Evolutionary conservation across 371 early-diverging fungal species (phyloP), one percentile per base, ranked within the genome.

Genomic region (Syncephalastrum sp.): DNA sequence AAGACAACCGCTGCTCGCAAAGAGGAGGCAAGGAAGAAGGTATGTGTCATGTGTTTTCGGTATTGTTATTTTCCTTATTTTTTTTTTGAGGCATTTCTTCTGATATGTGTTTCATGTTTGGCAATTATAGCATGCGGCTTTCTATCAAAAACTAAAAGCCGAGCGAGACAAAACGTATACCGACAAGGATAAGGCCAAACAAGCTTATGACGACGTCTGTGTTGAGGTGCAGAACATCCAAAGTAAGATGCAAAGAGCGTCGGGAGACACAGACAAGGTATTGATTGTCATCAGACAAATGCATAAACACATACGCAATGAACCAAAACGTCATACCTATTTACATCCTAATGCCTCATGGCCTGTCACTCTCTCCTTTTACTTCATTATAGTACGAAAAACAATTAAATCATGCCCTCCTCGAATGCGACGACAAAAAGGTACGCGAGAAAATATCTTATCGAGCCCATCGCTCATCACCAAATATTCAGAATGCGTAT

Each of bases 391-490:
- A 83, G 79, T 58, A 73, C 42, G 77, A 81, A 64, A 68, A 69
- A 54, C 73, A 76, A 27, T 74, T 83, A 63, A 83, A 86, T 42
- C 81, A 87, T 52, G 88, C 87, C 54, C 76, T 85, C 24, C 51
- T 88, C 8, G 90, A 93, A 42, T 81, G 90, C 73, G 83, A 91
- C 61, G 91, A 90, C 65, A 79, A 79, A 66, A 93, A 93, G 81
- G 91, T 87, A 72, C 15, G 25, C 16, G 19, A 4, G 17, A 17
- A 29, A 4, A 19, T 16, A 29, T 25, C 47, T 10, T 46, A 25
- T 23, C 41, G 12, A 54, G 23, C 19, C 43, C 23, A 42, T 50
- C 23, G 21, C 10, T 41, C 15, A 23, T 29, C 21, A 21, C 15
- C 21, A 48, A 24, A 16, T 48, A 47, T 49, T 23, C 10, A 88